Evolutionary conservation across 148 eudicot genomes (phyloP), one percentile per base, ranked within the genome.

Genomic region (Rhododendron griersonianum): DNA sequence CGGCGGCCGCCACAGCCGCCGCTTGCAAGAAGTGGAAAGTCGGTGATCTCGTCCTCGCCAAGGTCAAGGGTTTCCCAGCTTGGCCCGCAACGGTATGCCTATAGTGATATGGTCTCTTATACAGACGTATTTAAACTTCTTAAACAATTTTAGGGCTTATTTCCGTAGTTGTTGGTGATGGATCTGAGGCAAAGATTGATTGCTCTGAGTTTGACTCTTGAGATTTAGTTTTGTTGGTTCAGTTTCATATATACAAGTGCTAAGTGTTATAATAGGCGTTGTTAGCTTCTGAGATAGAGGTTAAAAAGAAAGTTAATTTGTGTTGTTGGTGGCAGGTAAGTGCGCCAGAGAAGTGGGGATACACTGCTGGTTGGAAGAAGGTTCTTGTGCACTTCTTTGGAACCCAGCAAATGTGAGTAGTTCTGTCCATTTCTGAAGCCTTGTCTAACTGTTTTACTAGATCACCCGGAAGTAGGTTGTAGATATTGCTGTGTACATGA

Each of bases 11-110:
- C n/a, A 47, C 80, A 0, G 95, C 93, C 15, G 98, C 98, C 5
- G 96, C 96, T 82, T 87, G 93, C 41, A 88, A 93, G 78, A 89
- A 94, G 91, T 97, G 94, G 95, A 97, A 95, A 86, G 91, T 94
- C 51, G 99, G 98, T 41, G 99, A 97, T 93, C 98, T 95, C 78
- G 99, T 97, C 84, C 96, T 95, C 67, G 98, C 99, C 16, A 97
- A 97, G 91, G 98, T 97, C 89, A 97, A 95, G 90, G 99, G 99
- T 28, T 93, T 93, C 87, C 98, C 99, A 35, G 94, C 98, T 3
- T 97, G 99, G 99, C 99, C 99, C 39, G 99, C 99, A 4, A 94
- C 91, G 92, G 99, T 97, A 93, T 81, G 92, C 81, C 25, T 61
- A 21, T 50, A 23, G 3, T 65, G 30, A n/a, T 65, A n/a, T 65